A percentile compares a stretch with the other conserved stretches of the same genome.
Evolutionary conservation across 2,329 filamentous ascomycete species (phyloP).

Genomic region (Rhexocercosporidium sp.): DNA sequence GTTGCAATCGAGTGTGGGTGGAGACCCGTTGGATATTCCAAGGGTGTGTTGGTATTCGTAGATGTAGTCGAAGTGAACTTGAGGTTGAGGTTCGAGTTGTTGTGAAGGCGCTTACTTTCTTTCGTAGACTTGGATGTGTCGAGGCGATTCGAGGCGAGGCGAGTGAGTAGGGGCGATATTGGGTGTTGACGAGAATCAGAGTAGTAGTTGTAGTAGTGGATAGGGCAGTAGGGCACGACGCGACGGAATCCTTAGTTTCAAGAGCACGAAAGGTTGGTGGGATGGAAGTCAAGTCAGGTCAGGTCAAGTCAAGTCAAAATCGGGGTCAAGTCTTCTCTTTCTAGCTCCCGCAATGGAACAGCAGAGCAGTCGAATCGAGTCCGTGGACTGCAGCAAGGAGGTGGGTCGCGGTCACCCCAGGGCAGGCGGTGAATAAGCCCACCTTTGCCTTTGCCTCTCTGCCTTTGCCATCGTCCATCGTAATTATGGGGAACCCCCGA

Average conservation of each 20-base stretch:
- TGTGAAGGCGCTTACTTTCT: neutral
- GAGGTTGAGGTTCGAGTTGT: neutral
- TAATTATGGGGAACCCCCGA: neutral
- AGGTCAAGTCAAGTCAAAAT: neutral
- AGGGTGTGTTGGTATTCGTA: neutral
- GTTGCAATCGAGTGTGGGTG: neutral
- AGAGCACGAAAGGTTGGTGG: neutral
- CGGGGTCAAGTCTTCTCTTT: neutral
- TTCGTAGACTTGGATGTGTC: neutral
- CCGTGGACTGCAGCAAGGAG: neutral
- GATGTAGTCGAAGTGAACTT: neutral
- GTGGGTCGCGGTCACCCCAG: slow-evolving; percentile 5
- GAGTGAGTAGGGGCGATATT: neutral
- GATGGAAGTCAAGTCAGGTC: neutral
- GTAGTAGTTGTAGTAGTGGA: neutral
- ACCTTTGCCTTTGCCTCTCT: neutral
- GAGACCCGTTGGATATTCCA: neutral
- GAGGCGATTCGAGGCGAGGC: neutral
- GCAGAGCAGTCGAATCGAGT: neutral
- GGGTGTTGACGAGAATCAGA: neutral
- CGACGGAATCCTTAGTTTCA: neutral
- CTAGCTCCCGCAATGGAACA: neutral
- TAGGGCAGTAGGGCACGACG: neutral
- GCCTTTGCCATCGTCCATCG: too few species aligned
- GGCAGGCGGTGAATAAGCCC: slow-evolving; percentile 13